Evolutionary conservation across 768 basidiomycete species (phyloP).

Genomic region (Kwoniella bestiolae): DNA sequence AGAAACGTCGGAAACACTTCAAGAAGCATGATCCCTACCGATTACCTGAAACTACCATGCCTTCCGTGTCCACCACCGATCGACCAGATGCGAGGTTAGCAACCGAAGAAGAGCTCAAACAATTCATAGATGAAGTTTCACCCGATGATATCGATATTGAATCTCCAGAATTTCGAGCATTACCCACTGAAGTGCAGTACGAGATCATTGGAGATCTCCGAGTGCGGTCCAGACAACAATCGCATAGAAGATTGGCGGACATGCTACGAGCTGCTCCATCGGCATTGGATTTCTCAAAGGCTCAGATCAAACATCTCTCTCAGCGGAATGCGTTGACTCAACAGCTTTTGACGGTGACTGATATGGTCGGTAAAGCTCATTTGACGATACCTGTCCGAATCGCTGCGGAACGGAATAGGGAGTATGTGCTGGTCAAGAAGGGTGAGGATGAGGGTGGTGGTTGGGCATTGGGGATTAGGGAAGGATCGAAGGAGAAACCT

Average conservation of each 20-base stretch:
- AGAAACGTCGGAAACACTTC: conserved; percentile 58
- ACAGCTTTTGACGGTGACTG: conserved; percentile 86
- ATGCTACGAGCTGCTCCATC: conserved; percentile 82
- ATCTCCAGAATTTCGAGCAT: conserved; percentile 83
- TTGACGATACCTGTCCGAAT: conserved; percentile 90
- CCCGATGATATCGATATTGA: conserved; percentile 93
- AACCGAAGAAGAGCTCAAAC: conserved; percentile 89
- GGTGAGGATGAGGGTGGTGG: conserved; percentile 77
- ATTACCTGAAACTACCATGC: conserved; percentile 71
- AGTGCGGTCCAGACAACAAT: conserved; percentile 91
- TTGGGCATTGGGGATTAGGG: conserved; percentile 90
- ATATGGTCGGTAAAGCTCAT: conserved; percentile 81
- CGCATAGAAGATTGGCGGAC: conserved; percentile 83
- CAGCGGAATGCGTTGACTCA: conserved; percentile 91
- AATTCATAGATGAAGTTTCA: conserved; percentile 93
- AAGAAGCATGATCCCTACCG: conserved; percentile 75
- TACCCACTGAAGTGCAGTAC: conserved; percentile 96
- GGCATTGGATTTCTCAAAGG: conserved; percentile 91
- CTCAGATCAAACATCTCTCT: conserved; percentile 87
- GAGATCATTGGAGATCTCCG: conserved; percentile 97
- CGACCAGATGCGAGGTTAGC: conserved; percentile 87
- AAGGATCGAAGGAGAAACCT: conserved; percentile 82
- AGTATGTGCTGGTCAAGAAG: conserved; percentile 95
- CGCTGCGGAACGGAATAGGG: conserved; percentile 90
- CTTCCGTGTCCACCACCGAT: conserved; percentile 45